Evolutionary conservation across 2,329 filamentous ascomycete genomes (phyloP).

Genomic region (Ophiostoma angusticollis): DNA sequence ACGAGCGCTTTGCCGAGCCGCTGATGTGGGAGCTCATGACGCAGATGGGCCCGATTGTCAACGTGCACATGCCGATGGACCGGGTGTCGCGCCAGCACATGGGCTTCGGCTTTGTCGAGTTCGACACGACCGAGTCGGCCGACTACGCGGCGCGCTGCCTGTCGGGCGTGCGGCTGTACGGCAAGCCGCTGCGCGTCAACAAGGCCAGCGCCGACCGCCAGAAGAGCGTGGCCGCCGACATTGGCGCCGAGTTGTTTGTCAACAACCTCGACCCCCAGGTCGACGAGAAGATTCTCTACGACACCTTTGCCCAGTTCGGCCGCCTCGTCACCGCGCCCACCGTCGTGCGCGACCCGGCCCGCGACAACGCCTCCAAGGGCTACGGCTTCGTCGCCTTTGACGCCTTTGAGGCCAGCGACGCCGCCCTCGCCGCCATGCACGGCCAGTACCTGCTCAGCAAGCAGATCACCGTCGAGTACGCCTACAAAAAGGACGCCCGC

Average conservation of each 20-base stretch:
- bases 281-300: conserved; percentile 90
- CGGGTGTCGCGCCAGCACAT: conserved; percentile 94
- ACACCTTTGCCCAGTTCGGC: conserved; percentile 86
- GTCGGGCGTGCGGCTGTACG: conserved; percentile 87
- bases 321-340: conserved; percentile 75
- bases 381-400: conserved; percentile 93
- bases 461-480: conserved; percentile 91
- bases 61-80: conserved; percentile 96
- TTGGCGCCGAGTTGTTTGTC: conserved; percentile 92
- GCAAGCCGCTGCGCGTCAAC: conserved; percentile 93
- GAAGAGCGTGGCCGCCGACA: conserved; percentile 77
- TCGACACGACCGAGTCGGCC: conserved; percentile 86
- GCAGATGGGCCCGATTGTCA: conserved; percentile 91
- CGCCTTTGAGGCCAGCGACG: conserved; percentile 87
- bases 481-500: conserved; percentile 98
- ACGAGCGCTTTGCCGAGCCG: conserved; percentile 84
- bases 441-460: conserved; percentile 96
- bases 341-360: conserved; percentile 69
- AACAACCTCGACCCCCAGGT: conserved; percentile 92
- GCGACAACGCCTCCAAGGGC: conserved; percentile 71
- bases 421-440: conserved; percentile 84
- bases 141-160: conserved; percentile 95
- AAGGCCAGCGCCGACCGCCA: conserved; percentile 89
- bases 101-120: conserved; percentile 98
- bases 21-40: conserved; percentile 97